phyloP scores from a whole-genome alignment of 2,329 filamentous ascomycete genomes.

The Ilyonectria sp. region DNA sequence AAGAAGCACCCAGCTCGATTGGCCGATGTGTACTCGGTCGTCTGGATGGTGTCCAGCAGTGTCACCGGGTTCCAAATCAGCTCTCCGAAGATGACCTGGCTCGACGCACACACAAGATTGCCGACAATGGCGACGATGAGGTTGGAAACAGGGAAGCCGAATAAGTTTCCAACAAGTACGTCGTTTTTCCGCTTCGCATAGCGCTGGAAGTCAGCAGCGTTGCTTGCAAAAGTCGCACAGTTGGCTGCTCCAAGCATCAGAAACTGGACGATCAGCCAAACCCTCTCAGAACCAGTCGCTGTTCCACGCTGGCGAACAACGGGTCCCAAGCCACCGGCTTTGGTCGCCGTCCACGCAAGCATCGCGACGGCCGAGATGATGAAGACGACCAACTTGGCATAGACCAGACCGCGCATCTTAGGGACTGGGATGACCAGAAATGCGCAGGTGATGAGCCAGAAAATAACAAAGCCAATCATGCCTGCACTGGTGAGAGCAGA shows the following conservation, averaged over 20 bases:
- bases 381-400: conserved; percentile 53
- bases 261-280: conserved; percentile 17
- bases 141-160: conserved; percentile 19
- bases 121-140: conserved; percentile 15
- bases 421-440: conserved; percentile 55
- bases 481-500: conserved; percentile 57
- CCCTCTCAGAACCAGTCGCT: conserved; percentile 8
- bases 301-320: conserved; percentile 12
- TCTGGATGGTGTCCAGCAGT: conserved; percentile 10
- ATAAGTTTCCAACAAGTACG: conserved; percentile 10
- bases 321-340: conserved; percentile 25
- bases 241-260: conserved; percentile 12
- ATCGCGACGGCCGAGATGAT: conserved; percentile 56
- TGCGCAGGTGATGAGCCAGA: conserved; percentile 58
- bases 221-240: conserved; percentile 21
- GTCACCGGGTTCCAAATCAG: conserved; percentile 22
- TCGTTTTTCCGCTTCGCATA: conserved; percentile 23
- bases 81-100: conserved; percentile 16
- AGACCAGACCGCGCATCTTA: conserved; percentile 36
- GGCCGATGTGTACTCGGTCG: conserved; percentile 8
- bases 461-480: conserved; percentile 60
- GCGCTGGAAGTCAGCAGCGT: conserved; percentile 22
- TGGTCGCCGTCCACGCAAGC: conserved; percentile 50
- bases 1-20: conserved; percentile 22
- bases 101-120: conserved; percentile 22